A percentile compares a stretch with the other conserved stretches of the same genome.
Evolutionary conservation across 805 yeast species (phyloP).

Genomic region (Naumovozyma castellii): DNA sequence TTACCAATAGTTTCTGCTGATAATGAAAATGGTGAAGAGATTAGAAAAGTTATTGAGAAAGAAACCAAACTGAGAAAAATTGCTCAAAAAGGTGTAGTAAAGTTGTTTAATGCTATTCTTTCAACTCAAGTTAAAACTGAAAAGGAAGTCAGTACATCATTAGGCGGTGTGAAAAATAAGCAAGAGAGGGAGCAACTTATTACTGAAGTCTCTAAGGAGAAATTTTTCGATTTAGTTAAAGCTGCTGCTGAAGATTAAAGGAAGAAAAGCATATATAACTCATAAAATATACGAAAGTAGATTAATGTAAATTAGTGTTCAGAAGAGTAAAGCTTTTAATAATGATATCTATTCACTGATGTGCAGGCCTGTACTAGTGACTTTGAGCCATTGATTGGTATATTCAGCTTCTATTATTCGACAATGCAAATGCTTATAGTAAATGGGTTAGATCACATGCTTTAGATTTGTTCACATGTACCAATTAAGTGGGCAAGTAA

Average conservation of each 20-base stretch:
- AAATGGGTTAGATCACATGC: no score
- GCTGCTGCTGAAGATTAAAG: constrained; percentile 50
- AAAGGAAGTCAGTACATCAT: constrained; percentile 39
- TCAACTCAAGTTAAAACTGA: constrained; percentile 61
- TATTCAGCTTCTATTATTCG: no score
- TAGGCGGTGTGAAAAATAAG: constrained; percentile 35
- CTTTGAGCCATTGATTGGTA: no score
- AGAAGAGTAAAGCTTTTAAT: no score
- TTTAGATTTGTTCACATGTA: no score
- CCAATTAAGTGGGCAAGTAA: no score
- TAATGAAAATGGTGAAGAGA: constrained; percentile 30
- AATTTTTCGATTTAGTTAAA: constrained; percentile 77
- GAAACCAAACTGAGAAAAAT: constrained; percentile 65
- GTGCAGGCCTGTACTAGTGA: no score
- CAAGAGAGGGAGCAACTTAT: constrained; percentile 45
- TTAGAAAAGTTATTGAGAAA: constrained; percentile 49
- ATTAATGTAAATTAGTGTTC: not conserved
- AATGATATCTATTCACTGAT: no score
- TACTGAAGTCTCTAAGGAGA: constrained; percentile 79
- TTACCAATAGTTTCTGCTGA: constrained; percentile 52
- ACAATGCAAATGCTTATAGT: no score
- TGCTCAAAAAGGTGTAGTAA: constrained; percentile 84
- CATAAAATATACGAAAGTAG: no score
- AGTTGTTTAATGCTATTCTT: constrained; percentile 73
- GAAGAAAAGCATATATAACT: no score